Evolutionary conservation across 192 early-diverging fungal genomes (phyloP), one percentile per base, ranked within the genome.

Genomic region (Dimargaris cristalligena): DNA sequence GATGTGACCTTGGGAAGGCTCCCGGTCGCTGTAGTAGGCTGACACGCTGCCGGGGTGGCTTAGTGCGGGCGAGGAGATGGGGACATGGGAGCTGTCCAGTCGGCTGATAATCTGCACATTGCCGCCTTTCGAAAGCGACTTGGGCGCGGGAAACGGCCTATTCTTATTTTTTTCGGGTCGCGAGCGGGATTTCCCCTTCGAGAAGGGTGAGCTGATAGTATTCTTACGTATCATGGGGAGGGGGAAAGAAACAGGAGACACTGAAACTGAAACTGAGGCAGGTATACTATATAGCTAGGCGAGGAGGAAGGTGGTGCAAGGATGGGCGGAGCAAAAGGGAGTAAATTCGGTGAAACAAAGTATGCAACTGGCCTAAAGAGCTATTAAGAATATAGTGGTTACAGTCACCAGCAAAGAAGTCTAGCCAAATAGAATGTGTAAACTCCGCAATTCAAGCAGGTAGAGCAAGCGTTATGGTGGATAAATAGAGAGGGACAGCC

Each of bases 151-250:
- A 1, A 23, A 8, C 1, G 50, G 14, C 23, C 50, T 18, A 26
- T 26, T 52, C 14, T 26, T 14, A 3, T 52, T 18, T 26, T 52
- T 23, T 18, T n/a, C n/a, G n/a, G n/a, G n/a, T n/a, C 50, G 50
- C 13, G 28, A 26, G 23, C 30, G 50, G 22, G 30, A 41, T 16
- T 6, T 16, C 8, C 38, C 50, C 23, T 52, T 23, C 22, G 23
- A 16, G 22, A 52, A 23, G 13, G 50, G 50, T 2, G 50, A 52
- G 28, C 50, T 52, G 23, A 52, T 52, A 26, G 50, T 52, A 26
- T 23, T 52, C 25, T 52, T 52, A 30, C 50, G 50, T 16, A 52
- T 52, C 26, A 52, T 52, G 50, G 50, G n/a, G n/a, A 47, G 20
- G 20, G 25, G 3, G 46, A 1, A 47, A 44, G 25, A 25, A 25